Evolutionary conservation across 225 moss, liverwort and hornwort species (phyloP).

Genomic region (Anthoceros angustus): DNA sequence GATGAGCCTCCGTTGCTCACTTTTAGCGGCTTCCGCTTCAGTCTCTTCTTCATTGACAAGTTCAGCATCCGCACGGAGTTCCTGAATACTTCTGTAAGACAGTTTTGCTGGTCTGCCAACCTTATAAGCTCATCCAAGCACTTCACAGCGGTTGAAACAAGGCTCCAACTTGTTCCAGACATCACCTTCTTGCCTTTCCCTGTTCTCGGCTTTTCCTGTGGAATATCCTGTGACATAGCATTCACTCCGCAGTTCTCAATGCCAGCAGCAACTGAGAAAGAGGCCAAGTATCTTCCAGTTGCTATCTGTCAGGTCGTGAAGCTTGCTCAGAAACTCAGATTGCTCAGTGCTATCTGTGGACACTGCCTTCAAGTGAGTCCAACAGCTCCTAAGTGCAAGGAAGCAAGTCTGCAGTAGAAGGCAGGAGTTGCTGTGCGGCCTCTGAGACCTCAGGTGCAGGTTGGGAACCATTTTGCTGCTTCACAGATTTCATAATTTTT

Average conservation of each 20-base stretch:
- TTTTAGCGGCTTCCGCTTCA: constrained; percentile 21
- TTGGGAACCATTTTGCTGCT: constrained; percentile 6
- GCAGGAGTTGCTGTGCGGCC: background rate
- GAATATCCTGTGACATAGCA: constrained; percentile 26
- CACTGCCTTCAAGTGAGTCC: constrained; percentile 35
- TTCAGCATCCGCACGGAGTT: constrained; percentile 29
- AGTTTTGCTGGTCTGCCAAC: constrained; percentile 28
- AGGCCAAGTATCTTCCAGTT: constrained; percentile 55
- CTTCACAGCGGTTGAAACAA: constrained; percentile 41
- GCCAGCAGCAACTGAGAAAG: constrained; percentile 37
- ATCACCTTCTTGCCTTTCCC: constrained; percentile 36
- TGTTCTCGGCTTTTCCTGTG: constrained; percentile 32
- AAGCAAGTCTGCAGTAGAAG: constrained; percentile 21
- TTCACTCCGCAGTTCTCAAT: constrained; percentile 21
- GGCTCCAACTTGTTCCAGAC: constrained; percentile 30
- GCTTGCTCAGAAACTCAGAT: constrained; percentile 12
- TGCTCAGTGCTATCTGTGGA: constrained; percentile 16
- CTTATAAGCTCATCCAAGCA: constrained; percentile 62
- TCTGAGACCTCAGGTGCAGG: constrained; percentile 2
- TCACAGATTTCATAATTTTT: constrained; percentile 6
- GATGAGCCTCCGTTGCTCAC: constrained; percentile 40
- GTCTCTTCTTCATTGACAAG: constrained; percentile 9
- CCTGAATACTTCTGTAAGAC: constrained; percentile 41
- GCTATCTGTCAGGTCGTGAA: constrained; percentile 13
- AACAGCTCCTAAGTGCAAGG: constrained; percentile 52